Percentiles rank a stretch among this genome's conserved stretches.
phyloP scores from a whole-genome alignment of 176 grass and related monocot species.

The Carex littledalei region DNA sequence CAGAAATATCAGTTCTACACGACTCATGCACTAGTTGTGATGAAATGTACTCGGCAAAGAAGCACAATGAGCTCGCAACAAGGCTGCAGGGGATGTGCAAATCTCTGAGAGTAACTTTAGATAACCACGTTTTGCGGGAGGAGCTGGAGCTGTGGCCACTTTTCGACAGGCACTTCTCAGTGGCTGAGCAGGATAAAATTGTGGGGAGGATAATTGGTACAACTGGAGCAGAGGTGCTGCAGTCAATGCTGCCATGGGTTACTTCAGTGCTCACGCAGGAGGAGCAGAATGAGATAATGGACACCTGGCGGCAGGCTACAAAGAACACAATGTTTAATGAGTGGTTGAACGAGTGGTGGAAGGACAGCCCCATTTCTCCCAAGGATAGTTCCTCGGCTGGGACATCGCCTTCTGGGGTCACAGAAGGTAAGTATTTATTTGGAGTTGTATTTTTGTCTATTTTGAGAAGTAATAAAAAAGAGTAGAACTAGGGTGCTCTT shows the following conservation, averaged over 20 bases:
- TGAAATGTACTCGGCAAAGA: conserved; percentile 42
- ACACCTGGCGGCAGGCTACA: conserved; percentile 88
- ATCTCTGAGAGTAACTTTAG: conserved; percentile 78
- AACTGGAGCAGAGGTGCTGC: conserved; percentile 92
- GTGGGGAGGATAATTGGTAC: conserved; percentile 97
- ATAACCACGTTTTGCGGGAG: conserved; percentile 90
- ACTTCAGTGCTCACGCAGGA: conserved; percentile 84
- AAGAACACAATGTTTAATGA: conserved; percentile 99
- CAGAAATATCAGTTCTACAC: conserved; percentile 65
- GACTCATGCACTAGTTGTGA: conserved; percentile 30
- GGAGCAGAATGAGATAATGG: conserved; percentile 95
- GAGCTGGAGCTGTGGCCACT: conserved; percentile 96
- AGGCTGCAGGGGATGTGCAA: conserved; percentile 99
- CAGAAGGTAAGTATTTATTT: conserved; percentile 45
- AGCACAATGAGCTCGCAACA: conserved; percentile 84
- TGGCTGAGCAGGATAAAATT: conserved; percentile 94
- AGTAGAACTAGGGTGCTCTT: too few species aligned
- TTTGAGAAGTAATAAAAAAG: background rate
- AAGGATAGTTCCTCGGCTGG: conserved; percentile 32
- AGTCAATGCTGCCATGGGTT: conserved; percentile 98
- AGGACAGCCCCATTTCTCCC: conserved; percentile 52
- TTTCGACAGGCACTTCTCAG: conserved; percentile 96
- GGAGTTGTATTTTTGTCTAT: conserved; percentile 5
- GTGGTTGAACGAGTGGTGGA: conserved; percentile 99
- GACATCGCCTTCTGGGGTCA: conserved; percentile 25